phyloP scores from a whole-genome alignment of 345 rosid genomes.

The Bretschneidera sinensis region DNA sequence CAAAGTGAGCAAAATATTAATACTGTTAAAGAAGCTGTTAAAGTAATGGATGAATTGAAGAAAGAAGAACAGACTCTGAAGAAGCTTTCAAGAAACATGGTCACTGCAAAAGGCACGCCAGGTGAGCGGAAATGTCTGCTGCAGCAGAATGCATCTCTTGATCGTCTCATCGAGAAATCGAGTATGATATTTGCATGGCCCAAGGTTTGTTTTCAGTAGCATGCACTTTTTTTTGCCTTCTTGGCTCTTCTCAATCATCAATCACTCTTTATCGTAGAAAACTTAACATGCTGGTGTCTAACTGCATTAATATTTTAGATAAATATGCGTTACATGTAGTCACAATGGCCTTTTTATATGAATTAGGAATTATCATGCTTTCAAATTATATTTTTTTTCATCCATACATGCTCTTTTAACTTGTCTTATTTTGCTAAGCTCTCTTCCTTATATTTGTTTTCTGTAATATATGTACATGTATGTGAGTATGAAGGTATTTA shows the following conservation, averaged over 20 bases:
- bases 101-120: conserved; percentile 51
- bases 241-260: background rate
- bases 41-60: conserved; percentile 66
- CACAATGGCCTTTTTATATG: no score
- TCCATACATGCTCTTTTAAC: background rate
- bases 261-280: background rate
- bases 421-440: no score
- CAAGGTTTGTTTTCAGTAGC: conserved; percentile 41
- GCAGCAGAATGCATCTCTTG: conserved; percentile 59
- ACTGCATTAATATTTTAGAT: no score
- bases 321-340: no score
- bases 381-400: background rate
- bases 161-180: conserved; percentile 76
- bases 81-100: conserved; percentile 59
- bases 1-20: conserved; percentile 60
- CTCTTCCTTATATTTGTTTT: no score
- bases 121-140: conserved; percentile 65
- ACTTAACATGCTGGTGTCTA: background rate
- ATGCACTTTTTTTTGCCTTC: background rate
- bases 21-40: conserved; percentile 55
- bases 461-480: no score
- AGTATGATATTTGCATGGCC: conserved; percentile 63
- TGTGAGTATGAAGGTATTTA: no score
- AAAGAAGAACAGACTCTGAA: conserved; percentile 78
- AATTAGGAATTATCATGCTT: background rate